Evolutionary conservation across 371 early-diverging fungal species (phyloP).

Genomic region (Scutellospora calospora): DNA sequence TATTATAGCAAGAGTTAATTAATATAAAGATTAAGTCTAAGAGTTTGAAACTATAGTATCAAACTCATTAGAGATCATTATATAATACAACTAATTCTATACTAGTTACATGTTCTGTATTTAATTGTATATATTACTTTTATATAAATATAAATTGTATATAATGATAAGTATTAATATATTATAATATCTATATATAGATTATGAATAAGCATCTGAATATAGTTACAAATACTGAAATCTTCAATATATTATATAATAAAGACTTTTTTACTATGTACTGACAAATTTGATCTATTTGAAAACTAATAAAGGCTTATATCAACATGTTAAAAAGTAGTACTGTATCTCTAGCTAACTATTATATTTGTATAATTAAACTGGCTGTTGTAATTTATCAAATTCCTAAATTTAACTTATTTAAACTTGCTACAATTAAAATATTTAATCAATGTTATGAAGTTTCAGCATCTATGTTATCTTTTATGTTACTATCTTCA

Average conservation of each 20-base stretch:
- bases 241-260: background rate
- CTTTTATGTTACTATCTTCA: slow-evolving; percentile 4
- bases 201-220: no score
- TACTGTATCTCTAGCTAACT: background rate
- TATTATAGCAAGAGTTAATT: no score
- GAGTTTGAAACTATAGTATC: no score
- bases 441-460: background rate
- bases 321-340: background rate
- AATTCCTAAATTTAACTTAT: background rate
- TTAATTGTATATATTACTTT: background rate
- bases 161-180: background rate
- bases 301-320: background rate
- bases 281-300: background rate
- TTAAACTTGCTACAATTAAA: background rate
- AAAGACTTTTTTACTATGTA: slow-evolving; percentile 4
- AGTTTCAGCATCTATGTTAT: background rate
- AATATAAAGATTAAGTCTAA: no score
- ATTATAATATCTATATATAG: background rate
- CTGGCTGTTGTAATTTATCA: background rate
- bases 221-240: no score
- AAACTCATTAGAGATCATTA: background rate
- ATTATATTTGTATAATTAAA: background rate
- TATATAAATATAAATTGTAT: background rate
- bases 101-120: background rate
- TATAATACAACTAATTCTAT: slow-evolving; percentile 11